Base-by-base conservation (phyloP, 352 stramenopile genomes). In the Phytophthora syringae region DNA sequence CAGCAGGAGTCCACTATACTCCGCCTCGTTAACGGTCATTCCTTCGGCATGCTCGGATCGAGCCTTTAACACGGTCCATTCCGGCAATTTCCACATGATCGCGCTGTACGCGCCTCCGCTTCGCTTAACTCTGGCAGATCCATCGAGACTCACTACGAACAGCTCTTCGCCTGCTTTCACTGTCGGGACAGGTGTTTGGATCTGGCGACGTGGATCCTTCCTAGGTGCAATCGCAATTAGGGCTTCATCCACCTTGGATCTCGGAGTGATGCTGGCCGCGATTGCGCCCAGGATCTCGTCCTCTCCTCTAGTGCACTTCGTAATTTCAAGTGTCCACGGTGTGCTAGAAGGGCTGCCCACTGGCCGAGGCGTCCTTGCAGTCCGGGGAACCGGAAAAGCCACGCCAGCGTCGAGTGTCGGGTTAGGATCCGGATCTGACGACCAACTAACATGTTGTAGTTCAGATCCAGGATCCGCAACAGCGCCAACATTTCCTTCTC, bases 401-500 rank as follows among this genome's bases (percentile, higher is more conserved):
- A 58, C n/a, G 20, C 34, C 34, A 58, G 25, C 2, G 36, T 55
- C 10, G 48, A 18, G 32, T 55, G 28, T n/a, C 48, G 30, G 3
- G 30, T 55, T 18, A 55, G 15, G 7, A 45, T 15, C 30, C n/a
- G 9, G n/a, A 44, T 45, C 30, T 5, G 4, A 4, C 30, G 7
- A 13, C 48, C 48, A 1, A 16, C 48, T 27, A 66, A 7, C 27
- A 54, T 49, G 13, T 13, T 52, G 27, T 32, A 58, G 13, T 36
- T 45, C n/a, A n/a, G n/a, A 1, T 36, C n/a, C 20, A 66, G 25
- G 3, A 60, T 36, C 2, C 36, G 49, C 3, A 66, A 25, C 18
- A 59, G 21, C 0, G 39, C 49, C 4, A 67, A 20, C 0, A 52
- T 44, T 24, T 67, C 50, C 34, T 60, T 60, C 32, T 67, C 59